Evolutionary conservation across 805 yeast species (phyloP), one percentile per base, ranked within the genome.

Genomic region (Starmerella vitae): DNA sequence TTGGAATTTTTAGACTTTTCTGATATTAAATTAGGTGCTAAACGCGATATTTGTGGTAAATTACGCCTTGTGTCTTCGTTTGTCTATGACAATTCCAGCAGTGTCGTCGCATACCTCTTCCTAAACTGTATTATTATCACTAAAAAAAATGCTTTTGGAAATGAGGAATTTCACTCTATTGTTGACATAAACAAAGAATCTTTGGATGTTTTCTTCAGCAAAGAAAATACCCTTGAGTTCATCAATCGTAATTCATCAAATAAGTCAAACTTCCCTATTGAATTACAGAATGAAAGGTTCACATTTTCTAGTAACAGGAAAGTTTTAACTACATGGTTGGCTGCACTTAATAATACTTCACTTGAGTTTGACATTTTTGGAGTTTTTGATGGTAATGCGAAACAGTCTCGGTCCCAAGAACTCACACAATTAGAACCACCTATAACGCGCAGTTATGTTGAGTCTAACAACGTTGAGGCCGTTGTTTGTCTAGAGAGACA

Each of bases 401-500:
- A n/a, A n/a, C n/a, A n/a, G n/a, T n/a, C n/a, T n/a, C 26, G 26
- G 26, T 22, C 26, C 26, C 26, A 7, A 12, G 26, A 22, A 22
- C 7, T 7, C 26, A 8, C 26, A 22, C n/a, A n/a, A n/a, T n/a
- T 22, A 12, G 26, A 10, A 12, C 14, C 30, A 12, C 38, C 46
- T 3, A 10, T 37, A 2, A 7, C 17, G 12, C 33, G 36, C 6
- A 27, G 15, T 12, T 31, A 34, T 13, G 13, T 29, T 7, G 41
- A 32, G 10, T 24, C 37, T 5, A 19, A 39, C 22, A 9, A 14
- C 14, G 13, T 38, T 3, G 43, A 44, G n/a, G 10, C 30, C 24
- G 22, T 38, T 6, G 5, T 44, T 19, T 44, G 48, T 38, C 8
- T 37, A 5, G 41, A 43, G 2, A 26, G 26, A 7, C 33, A 22